Evolutionary conservation across 2,329 filamentous ascomycete genomes (phyloP).

Genomic region (Sporothrix humicola): DNA sequence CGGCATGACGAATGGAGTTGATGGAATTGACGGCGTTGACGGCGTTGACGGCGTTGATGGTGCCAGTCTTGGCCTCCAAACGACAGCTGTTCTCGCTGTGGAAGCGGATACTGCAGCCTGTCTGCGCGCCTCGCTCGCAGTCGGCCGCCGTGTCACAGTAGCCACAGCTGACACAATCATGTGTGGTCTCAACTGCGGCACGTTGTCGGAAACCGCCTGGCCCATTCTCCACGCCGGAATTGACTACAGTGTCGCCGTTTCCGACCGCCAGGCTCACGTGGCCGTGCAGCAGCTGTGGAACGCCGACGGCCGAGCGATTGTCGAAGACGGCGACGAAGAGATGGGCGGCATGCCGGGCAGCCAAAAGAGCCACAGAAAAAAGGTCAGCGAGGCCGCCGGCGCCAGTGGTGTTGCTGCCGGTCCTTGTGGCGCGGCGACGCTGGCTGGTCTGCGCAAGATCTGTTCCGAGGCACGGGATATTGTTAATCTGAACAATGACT

Average conservation of each 20-base stretch:
- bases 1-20: no score
- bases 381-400: background rate
- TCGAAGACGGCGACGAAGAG: slow-evolving; percentile 22
- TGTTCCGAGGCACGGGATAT: slow-evolving; percentile 31
- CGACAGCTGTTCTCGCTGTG: slow-evolving; percentile 63
- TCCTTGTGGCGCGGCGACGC: slow-evolving; percentile 50
- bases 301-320: background rate
- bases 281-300: slow-evolving; percentile 60
- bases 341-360: background rate
- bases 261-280: slow-evolving; percentile 65
- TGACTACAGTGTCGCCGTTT: slow-evolving; percentile 65
- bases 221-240: slow-evolving; percentile 61
- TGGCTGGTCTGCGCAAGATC: slow-evolving; percentile 55
- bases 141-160: slow-evolving; percentile 56
- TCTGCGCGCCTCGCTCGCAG: slow-evolving; percentile 59
- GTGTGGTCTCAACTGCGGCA: slow-evolving; percentile 75
- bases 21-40: slow-evolving; percentile 36
- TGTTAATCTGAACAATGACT: slow-evolving; percentile 25
- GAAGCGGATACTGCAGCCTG: slow-evolving; percentile 71
- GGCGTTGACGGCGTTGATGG: slow-evolving; percentile 32
- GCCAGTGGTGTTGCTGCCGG: slow-evolving; percentile 40
- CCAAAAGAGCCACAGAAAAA: background rate
- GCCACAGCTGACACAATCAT: slow-evolving; percentile 70
- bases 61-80: background rate
- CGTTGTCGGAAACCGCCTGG: slow-evolving; percentile 70